Conservation (phyloP, 371 early-diverging fungal genomes). For the Mucor irregularis region DNA sequence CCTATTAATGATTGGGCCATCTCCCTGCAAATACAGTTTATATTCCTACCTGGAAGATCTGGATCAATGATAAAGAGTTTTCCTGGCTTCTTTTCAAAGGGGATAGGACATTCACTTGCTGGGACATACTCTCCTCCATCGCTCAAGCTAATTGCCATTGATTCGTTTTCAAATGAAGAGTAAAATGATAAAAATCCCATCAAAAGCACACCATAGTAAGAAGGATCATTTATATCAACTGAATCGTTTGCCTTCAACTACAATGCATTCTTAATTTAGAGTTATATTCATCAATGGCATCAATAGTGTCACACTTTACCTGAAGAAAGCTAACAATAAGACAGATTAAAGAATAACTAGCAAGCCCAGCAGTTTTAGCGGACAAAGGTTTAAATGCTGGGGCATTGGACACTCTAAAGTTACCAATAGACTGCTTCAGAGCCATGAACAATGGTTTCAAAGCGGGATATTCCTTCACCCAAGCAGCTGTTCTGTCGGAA, state of each 20-base stretch:
- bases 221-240: background rate
- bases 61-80: conserved; percentile 21
- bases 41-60: conserved; percentile 12
- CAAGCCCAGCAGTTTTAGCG: conserved; percentile 19
- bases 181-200: conserved; percentile 22
- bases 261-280: too few species aligned
- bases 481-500: conserved; percentile 19
- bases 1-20: background rate
- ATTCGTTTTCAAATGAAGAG: conserved; percentile 9
- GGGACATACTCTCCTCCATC: conserved; percentile 3
- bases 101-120: background rate
- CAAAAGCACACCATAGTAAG: conserved; percentile 15
- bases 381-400: conserved; percentile 16
- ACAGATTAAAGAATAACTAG: conserved; percentile 27
- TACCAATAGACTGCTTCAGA: conserved; percentile 20
- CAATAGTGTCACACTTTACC: conserved; percentile 2
- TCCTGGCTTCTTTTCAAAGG: background rate
- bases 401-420: background rate
- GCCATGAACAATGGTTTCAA: conserved; percentile 25
- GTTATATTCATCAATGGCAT: too few species aligned
- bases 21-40: background rate
- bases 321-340: conserved; percentile 29
- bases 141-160: conserved; percentile 2
- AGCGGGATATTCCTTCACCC: conserved; percentile 23
- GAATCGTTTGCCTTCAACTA: background rate